Evolutionary conservation across 495 filamentous ascomycete species (phyloP), one percentile per base, ranked within the genome.

Genomic region (Penicillium roqueforti): DNA sequence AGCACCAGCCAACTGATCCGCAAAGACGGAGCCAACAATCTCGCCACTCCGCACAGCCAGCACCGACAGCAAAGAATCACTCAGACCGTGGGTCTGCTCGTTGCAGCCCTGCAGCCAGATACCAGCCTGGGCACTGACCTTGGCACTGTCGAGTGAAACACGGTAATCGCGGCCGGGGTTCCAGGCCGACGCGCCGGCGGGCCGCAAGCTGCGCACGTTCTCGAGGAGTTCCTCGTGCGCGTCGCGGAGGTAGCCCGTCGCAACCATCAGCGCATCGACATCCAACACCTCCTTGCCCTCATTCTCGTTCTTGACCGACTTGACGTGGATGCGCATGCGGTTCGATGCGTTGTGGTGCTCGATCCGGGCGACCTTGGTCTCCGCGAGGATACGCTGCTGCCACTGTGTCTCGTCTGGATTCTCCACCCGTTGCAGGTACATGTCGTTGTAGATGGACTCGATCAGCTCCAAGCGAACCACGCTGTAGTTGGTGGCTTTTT

Each of bases 101-200:
- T 91, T 93, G 68, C 91, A 97, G 1, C 93, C 93, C 70, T 97
- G 93, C 55, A 98, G 76, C 91, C 90, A 98, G 29, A 97, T 79
- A 10, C 91, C 91, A 7, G 82, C 80, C 13, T 85, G 76, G 6
- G 66, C 53, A 40, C 72, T 73, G 25, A 96, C 86, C 55, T 81
- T 80, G 22, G 77, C 81, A 7, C 76, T 72, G 22, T 83, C 77
- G 58, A 92, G 87, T 23, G 79, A 68, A 3, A 96, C 81, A 11
- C 78, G 76, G 65, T 98, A 98, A 67, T 96, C 77, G 40, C 92
- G 79, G 37, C 59, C 57, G 14, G 71, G 67, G 29, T 51, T 56
- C 67, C 68, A 79, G 23, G 61, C 61, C 1, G 67, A 61, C 43
- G 73, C 71, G 26, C 66, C 68, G 42, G 75, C 74, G 5, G 84